Percentiles rank a stretch among this genome's conserved stretches.
These are phyloP conservation scores for Phaeophleospora eucalypticola DNA, from an alignment of 2,329 filamentous ascomycete species.

Conservation along the genomic window DNA sequence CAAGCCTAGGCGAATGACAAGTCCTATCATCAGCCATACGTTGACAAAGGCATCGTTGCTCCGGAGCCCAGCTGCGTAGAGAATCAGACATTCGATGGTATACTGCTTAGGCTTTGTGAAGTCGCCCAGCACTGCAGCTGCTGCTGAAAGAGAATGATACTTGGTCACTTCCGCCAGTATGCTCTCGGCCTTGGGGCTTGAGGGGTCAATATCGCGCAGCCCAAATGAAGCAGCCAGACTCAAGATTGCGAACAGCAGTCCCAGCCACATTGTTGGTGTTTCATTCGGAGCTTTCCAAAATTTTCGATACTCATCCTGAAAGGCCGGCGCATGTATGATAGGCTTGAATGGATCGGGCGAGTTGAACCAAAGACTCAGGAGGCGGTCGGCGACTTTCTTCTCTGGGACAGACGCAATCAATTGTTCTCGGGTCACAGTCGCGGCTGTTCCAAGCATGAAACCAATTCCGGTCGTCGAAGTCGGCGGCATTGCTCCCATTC, in stretches of 20 bases:
- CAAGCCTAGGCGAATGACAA: conserved; percentile 38
- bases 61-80: conserved; percentile 32
- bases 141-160: conserved; percentile 30
- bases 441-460: conserved; percentile 25
- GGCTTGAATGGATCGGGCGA: conserved; percentile 32
- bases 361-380: conserved; percentile 35
- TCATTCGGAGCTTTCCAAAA: conserved; percentile 43
- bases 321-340: conserved; percentile 59
- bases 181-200: conserved; percentile 14
- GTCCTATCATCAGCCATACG: conserved; percentile 41
- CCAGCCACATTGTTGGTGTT: conserved; percentile 44
- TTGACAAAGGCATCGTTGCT: conserved; percentile 32
- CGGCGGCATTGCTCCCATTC: conserved; percentile 2
- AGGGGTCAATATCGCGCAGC: conserved; percentile 25
- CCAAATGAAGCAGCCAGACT: conserved; percentile 37
- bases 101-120: conserved; percentile 45
- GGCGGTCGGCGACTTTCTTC: conserved; percentile 29
- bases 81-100: conserved; percentile 39
- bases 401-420: conserved; percentile 32
- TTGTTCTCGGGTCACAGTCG: conserved; percentile 27
- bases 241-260: conserved; percentile 46
- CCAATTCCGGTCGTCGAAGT: conserved; percentile 19
- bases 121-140: conserved; percentile 32
- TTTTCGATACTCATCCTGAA: conserved; percentile 40
- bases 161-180: conserved; percentile 22